These are phyloP conservation scores for Neofusicoccum umdonicola DNA, from an alignment of 2,329 filamentous ascomycete genomes.

Conservation along the genomic window DNA sequence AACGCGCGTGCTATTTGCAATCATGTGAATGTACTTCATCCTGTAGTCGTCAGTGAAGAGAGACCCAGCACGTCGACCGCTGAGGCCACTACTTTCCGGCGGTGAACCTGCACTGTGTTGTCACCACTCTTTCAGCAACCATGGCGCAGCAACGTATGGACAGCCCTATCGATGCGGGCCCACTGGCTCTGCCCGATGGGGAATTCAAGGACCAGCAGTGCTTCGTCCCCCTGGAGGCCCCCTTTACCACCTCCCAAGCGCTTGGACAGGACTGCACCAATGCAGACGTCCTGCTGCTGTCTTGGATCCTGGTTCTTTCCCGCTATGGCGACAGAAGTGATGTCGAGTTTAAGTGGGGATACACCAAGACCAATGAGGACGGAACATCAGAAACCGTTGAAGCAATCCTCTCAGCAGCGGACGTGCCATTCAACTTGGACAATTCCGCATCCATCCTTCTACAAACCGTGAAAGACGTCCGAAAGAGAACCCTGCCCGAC, in stretches of 20 bases:
- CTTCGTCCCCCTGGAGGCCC: not conserved
- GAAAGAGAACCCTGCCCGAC: not conserved
- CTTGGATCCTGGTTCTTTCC: constrained; percentile 4
- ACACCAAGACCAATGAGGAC: not conserved
- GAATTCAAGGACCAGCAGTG: not conserved
- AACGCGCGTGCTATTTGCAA: not conserved
- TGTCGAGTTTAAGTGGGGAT: constrained; percentile 1
- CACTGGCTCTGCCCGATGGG: not conserved
- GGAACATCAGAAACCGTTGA: not conserved
- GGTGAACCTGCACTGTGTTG: not conserved
- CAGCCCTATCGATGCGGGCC: not conserved
- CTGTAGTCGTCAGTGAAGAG: not conserved
- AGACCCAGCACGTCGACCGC: too few relatives aligned
- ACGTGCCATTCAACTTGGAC: not conserved
- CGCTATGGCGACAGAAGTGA: not conserved
- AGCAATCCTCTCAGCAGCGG: not conserved
- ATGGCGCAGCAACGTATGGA: not conserved
- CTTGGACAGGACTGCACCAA: not conserved
- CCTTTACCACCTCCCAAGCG: not conserved
- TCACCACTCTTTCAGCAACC: not conserved
- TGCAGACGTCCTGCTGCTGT: not conserved
- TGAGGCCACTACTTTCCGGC: not conserved
- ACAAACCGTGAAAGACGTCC: not conserved
- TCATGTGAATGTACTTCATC: not conserved
- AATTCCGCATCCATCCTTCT: not conserved